These are phyloP conservation scores for Spiraea crenata DNA, from an alignment of 331 rosid species.

Conservation along the genomic window DNA sequence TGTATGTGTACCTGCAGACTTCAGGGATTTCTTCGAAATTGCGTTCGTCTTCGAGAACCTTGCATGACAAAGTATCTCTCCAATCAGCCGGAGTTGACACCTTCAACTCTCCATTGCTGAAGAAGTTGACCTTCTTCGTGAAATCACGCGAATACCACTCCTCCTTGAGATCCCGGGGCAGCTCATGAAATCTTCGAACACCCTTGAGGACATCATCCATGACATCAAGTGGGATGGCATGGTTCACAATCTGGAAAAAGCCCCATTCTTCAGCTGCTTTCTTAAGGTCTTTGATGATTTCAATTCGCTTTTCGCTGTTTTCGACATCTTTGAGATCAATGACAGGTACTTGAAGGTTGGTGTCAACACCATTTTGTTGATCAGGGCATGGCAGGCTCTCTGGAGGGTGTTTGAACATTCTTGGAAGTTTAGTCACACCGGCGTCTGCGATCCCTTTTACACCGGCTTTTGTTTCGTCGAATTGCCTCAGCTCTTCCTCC, in stretches of 20 bases:
- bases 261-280: slow-evolving; percentile 29
- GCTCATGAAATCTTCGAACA: slow-evolving; percentile 25
- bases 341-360: slow-evolving; percentile 18
- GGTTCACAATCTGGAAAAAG: slow-evolving; percentile 27
- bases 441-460: slow-evolving; percentile 36
- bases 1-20: slow-evolving; percentile 17
- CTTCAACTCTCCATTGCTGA: slow-evolving; percentile 20
- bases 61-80: slow-evolving; percentile 29
- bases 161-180: slow-evolving; percentile 17
- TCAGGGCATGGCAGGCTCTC: slow-evolving; percentile 2
- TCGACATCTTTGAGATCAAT: slow-evolving; percentile 18
- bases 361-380: background rate
- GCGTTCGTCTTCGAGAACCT: slow-evolving; percentile 9
- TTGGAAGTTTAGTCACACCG: slow-evolving; percentile 25
- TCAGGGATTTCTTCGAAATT: slow-evolving; percentile 11
- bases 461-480: slow-evolving; percentile 36
- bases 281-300: slow-evolving; percentile 8
- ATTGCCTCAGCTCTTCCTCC: slow-evolving; percentile 18
- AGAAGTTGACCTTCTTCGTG: slow-evolving; percentile 17
- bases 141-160: slow-evolving; percentile 24
- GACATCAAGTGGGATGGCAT: slow-evolving; percentile 9
- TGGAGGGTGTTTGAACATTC: slow-evolving; percentile 26
- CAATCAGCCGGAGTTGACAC: slow-evolving; percentile 12
- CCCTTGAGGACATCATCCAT: slow-evolving; percentile 24
- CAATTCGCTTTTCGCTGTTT: background rate